Evolutionary conservation across 768 basidiomycete species (phyloP).

Genomic region (Candolleomyces eurysporus): DNA sequence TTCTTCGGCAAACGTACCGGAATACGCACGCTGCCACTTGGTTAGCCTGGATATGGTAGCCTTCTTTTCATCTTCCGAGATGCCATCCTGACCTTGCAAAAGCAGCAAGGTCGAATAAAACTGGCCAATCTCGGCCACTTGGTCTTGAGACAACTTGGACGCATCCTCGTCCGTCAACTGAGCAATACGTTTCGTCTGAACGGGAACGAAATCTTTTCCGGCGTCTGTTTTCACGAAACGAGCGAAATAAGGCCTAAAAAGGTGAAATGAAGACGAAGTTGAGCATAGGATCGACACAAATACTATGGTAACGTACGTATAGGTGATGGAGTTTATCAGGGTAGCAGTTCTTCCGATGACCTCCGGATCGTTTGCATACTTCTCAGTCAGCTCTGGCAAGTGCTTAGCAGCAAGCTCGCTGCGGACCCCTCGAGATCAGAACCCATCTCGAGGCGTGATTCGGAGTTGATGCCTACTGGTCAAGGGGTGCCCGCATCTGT

Average conservation of each 20-base stretch:
- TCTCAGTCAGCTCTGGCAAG: constrained; percentile 29
- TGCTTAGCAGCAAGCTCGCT: constrained; percentile 39
- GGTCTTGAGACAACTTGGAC: constrained; percentile 17
- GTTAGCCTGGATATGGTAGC: constrained; percentile 31
- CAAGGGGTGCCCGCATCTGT: constrained; percentile 16
- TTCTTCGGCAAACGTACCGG: constrained; percentile 29
- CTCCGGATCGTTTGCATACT: constrained; percentile 23
- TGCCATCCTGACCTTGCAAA: constrained; percentile 30
- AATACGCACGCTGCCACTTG: constrained; percentile 27
- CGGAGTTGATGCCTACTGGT: background rate
- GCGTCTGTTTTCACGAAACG: constrained; percentile 32
- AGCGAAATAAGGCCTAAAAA: constrained; percentile 38
- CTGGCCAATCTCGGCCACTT: constrained; percentile 35
- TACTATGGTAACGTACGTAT: constrained; percentile 26
- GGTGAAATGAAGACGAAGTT: background rate
- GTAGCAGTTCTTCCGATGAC: constrained; percentile 21
- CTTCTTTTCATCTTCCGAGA: constrained; percentile 29
- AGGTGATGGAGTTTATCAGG: constrained; percentile 32
- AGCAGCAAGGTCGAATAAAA: constrained; percentile 39
- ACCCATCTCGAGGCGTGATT: background rate
- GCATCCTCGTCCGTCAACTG: constrained; percentile 17
- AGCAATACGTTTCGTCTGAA: constrained; percentile 37
- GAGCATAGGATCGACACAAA: background rate
- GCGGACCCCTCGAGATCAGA: background rate
- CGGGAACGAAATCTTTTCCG: constrained; percentile 28